phyloP scores from a whole-genome alignment of 495 filamentous ascomycete species.

The Cercophora samala region DNA sequence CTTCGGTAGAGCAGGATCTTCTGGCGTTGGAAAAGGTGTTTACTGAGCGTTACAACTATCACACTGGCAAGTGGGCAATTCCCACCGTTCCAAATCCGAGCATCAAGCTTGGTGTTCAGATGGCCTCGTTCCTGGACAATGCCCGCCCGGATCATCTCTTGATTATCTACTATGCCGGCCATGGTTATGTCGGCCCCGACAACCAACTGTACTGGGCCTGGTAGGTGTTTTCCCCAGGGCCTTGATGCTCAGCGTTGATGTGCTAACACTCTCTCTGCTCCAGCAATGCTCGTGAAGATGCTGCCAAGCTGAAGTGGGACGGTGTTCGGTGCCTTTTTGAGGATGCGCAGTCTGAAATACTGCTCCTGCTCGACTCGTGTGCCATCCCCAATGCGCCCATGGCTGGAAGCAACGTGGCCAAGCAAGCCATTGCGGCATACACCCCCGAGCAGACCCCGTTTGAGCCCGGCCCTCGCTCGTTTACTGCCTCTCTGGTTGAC shows the following conservation, averaged over 20 bases:
- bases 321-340: constrained; percentile 50
- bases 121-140: constrained; percentile 49
- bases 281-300: constrained; percentile 43
- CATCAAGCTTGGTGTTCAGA: constrained; percentile 51
- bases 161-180: constrained; percentile 56
- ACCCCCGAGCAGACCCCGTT: constrained; percentile 46
- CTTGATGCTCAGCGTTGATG: background rate
- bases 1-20: constrained; percentile 47
- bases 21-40: constrained; percentile 49
- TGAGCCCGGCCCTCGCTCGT: constrained; percentile 47
- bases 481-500: constrained; percentile 49
- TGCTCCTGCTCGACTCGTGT: constrained; percentile 49
- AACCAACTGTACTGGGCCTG: constrained; percentile 55
- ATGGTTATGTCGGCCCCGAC: constrained; percentile 49
- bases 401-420: constrained; percentile 46
- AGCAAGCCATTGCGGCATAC: constrained; percentile 55
- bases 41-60: constrained; percentile 51
- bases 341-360: constrained; percentile 48
- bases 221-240: constrained; percentile 39
- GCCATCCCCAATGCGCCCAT: constrained; percentile 41
- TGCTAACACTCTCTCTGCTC: constrained; percentile 13
- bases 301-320: constrained; percentile 47
- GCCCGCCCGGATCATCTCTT: constrained; percentile 52
- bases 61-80: constrained; percentile 51
- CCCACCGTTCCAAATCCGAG: constrained; percentile 49